phyloP scores from a whole-genome alignment of 1,284 basidiomycete species.

The Somion occarium region DNA sequence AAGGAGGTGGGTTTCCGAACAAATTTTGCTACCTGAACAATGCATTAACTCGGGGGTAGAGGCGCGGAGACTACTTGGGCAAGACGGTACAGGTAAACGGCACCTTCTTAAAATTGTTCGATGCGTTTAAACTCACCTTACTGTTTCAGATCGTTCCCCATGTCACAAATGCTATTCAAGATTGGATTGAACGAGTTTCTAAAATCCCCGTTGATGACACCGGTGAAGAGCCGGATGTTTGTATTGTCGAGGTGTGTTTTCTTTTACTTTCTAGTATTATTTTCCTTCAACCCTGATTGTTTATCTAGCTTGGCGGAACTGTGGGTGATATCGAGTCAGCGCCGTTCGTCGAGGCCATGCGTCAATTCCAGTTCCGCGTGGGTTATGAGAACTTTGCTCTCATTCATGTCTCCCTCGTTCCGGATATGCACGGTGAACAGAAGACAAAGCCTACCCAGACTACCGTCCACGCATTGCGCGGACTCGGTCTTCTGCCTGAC shows the following conservation, averaged over 20 bases:
- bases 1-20: constrained; percentile 69
- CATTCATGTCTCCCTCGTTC: constrained; percentile 97
- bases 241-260: constrained; percentile 83
- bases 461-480: constrained; percentile 91
- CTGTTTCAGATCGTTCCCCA: constrained; percentile 86
- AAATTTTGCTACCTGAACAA: background rate
- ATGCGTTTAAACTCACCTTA: constrained; percentile 6
- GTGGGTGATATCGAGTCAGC: constrained; percentile 96
- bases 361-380: constrained; percentile 99
- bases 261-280: background rate
- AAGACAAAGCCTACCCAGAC: constrained; percentile 99
- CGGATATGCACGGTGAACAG: constrained; percentile 97
- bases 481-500: constrained; percentile 91
- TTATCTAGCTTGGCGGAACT: constrained; percentile 82
- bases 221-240: constrained; percentile 91
- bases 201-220: constrained; percentile 94
- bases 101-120: background rate
- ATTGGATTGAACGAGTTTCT: constrained; percentile 96
- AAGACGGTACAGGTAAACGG: constrained; percentile 86
- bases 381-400: constrained; percentile 97
- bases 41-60: constrained; percentile 38
- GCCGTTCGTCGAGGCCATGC: constrained; percentile 98
- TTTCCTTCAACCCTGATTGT: background rate
- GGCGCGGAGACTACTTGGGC: constrained; percentile 95
- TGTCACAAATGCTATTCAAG: constrained; percentile 95